Conservation (phyloP, 345 rosid species). For the Rubroshorea leprosula region DNA sequence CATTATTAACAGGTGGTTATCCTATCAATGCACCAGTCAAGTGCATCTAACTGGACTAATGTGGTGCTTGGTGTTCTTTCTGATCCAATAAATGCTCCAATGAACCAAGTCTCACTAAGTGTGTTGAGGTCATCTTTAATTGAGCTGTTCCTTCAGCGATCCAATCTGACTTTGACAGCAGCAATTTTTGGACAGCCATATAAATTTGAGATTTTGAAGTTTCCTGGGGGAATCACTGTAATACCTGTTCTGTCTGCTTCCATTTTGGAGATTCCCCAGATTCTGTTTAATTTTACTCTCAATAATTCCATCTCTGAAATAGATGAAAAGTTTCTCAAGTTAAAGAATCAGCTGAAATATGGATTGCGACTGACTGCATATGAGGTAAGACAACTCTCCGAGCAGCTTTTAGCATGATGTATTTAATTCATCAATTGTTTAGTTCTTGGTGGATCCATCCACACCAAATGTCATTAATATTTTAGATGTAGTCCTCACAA, state of each 20-base stretch:
- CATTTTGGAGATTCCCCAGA: conserved; percentile 36
- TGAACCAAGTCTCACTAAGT: conserved; percentile 37
- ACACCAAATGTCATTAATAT: no score
- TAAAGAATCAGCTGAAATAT: conserved; percentile 46
- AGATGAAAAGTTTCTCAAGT: conserved; percentile 32
- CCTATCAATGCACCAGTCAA: conserved; percentile 57
- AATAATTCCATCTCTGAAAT: conserved; percentile 55
- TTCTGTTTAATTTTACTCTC: conserved; percentile 55
- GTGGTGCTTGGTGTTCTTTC: conserved; percentile 71
- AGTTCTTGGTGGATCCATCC: neutral
- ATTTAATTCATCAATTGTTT: conserved; percentile 3
- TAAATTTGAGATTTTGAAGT: conserved; percentile 61
- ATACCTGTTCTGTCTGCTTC: conserved; percentile 40
- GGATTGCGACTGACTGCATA: conserved; percentile 42
- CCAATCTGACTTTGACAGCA: conserved; percentile 55
- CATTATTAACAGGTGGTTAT: conserved; percentile 60
- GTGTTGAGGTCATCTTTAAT: conserved; percentile 53
- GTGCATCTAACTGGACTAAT: conserved; percentile 42
- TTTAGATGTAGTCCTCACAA: no score
- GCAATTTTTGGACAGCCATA: conserved; percentile 53
- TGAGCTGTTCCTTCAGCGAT: conserved; percentile 45
- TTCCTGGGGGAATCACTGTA: conserved; percentile 69
- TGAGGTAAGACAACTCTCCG: conserved; percentile 43
- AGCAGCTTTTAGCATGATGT: neutral
- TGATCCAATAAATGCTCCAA: conserved; percentile 30